A percentile compares a stretch with the other conserved stretches of the same genome.
phyloP scores from a whole-genome alignment of 805 yeast species.

The Zygotorulaspora florentina region DNA sequence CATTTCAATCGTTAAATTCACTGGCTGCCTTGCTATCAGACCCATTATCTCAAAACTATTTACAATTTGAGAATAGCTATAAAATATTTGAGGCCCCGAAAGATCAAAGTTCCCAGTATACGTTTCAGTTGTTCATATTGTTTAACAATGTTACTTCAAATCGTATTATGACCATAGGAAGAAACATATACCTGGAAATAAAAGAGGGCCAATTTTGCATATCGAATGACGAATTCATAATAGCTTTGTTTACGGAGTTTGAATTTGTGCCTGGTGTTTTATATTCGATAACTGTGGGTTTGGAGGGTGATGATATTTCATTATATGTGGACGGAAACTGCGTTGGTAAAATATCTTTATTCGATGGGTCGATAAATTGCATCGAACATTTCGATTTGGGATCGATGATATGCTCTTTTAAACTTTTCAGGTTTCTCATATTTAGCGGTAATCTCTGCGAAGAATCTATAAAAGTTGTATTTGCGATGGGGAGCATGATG shows the following conservation, averaged over 20 bases:
- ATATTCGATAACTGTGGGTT: conserved; percentile 20
- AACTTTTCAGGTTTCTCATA: conserved; percentile 19
- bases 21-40: conserved; percentile 19
- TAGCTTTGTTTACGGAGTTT: conserved; percentile 28
- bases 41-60: conserved; percentile 22
- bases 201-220: conserved; percentile 28
- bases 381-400: conserved; percentile 28
- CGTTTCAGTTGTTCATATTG: conserved; percentile 31
- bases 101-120: conserved; percentile 10
- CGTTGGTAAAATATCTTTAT: conserved; percentile 20
- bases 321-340: conserved; percentile 25
- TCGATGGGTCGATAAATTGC: conserved; percentile 12
- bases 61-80: conserved; percentile 32
- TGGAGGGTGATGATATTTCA: conserved; percentile 13
- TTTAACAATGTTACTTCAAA: conserved; percentile 29
- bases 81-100: conserved; percentile 11
- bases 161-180: conserved; percentile 27
- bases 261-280: conserved; percentile 21
- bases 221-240: conserved; percentile 29
- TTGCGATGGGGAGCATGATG: conserved; percentile 9
- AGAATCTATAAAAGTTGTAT: conserved; percentile 9
- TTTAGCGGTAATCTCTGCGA: conserved; percentile 13
- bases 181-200: conserved; percentile 27
- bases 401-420: conserved; percentile 33
- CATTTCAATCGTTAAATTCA: conserved; percentile 13